Base-by-base conservation (phyloP, 331 rosid species). In the Ulmus americana region DNA sequence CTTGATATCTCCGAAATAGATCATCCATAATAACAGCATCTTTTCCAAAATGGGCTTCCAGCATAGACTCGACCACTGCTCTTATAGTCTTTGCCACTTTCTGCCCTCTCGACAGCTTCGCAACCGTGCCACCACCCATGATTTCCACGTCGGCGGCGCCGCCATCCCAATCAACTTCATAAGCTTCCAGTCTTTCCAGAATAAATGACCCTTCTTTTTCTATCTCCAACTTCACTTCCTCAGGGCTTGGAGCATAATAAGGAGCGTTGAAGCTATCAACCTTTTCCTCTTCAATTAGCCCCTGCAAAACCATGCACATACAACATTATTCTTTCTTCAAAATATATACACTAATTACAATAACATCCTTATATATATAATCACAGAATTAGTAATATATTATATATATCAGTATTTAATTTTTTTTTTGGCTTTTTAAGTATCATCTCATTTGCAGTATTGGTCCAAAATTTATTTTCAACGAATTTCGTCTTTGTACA, bases 231-330 rank as follows among this genome's bases (percentile, higher is more conserved):
- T 64, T 69, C 68, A 92, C 0, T 66, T 92, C 86, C 28, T 79
- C 85, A 7, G 77, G 48, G 67, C 89, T 76, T 2, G 91, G 94
- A 0, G 95, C 90, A 41, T 85, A 92, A 64, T 86, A 86, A 0
- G 95, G 95, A 2, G 87, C 86, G 15, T 92, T 77, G 64, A 92
- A 92, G 2, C 76, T 77, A 55, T 92, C 89, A 1, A 92, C 83
- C 57, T 77, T 83, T 51, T 81, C 79, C 64, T 80, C 96, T 60
- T 82, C 83, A 6, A 92, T 11, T 6, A 83, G 42, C 44, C 85
- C 86, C 92, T 85, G 40, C 54, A 45, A 47, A 28, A 28, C 35
- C 35, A 28, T 28, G 35, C 22, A 20, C 22, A 28, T 28, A 28
- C 35, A 28, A 2, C 35, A 28, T 28, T 28, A 28, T 28, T 28